phyloP scores from a whole-genome alignment of 352 stramenopile genomes.

The Phytophthora ramorum region DNA sequence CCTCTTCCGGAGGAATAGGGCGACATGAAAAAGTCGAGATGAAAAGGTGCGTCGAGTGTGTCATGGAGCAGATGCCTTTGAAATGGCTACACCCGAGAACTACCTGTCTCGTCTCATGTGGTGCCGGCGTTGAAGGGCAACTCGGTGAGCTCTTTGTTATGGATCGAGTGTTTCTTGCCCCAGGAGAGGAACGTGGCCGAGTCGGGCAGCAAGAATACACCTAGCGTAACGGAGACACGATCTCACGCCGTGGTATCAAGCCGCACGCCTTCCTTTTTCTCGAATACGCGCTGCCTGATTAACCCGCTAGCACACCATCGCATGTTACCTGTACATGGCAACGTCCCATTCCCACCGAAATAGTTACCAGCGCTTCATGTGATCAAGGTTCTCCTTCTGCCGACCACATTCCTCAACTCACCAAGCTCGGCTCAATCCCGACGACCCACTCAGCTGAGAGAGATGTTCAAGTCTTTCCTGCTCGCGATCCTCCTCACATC shows the following conservation, averaged over 20 bases:
- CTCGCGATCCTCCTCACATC: constrained; percentile 34
- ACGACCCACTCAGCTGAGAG: neutral
- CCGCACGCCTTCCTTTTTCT: neutral
- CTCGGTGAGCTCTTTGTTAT: no score
- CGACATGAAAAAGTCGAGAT: no score
- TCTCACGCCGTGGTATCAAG: no score
- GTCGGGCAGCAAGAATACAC: constrained; percentile 4
- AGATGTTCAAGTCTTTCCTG: constrained; percentile 40
- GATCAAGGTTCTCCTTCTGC: neutral
- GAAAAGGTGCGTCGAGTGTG: no score
- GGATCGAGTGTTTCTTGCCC: no score
- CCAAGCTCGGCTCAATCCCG: constrained; percentile 13
- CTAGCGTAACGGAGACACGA: neutral
- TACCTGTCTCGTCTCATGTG: no score
- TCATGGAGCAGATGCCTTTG: no score
- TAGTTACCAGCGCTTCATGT: constrained; percentile 6
- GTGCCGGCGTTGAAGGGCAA: no score
- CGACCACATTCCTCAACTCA: constrained; percentile 25
- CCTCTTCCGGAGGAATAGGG: constrained; percentile 13
- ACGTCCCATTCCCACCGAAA: constrained; percentile 26
- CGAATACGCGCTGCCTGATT: neutral
- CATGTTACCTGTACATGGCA: constrained; percentile 2
- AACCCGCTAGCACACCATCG: neutral
- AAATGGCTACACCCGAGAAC: no score
- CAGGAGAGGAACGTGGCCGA: no score